phyloP scores from a whole-genome alignment of 805 yeast species.

The Sugiyamaella qingdaonensis region DNA sequence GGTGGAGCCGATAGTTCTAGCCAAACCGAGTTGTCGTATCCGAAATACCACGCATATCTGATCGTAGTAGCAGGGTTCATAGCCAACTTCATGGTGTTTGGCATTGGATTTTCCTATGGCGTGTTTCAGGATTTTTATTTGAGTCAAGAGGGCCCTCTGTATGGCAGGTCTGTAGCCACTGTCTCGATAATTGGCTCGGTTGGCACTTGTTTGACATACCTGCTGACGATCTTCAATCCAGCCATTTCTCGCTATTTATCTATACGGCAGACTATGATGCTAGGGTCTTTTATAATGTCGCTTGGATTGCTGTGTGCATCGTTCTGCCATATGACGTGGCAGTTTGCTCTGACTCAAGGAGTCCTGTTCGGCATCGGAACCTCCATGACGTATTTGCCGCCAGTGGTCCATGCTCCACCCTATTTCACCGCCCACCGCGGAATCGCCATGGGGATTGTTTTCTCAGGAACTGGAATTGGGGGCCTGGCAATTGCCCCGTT shows the following conservation, averaged over 20 bases:
- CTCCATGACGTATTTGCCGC: slow-evolving; percentile 19
- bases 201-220: slow-evolving; percentile 18
- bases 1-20: too few relatives aligned
- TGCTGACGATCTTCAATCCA: slow-evolving; percentile 10
- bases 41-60: not conserved
- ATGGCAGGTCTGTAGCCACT: slow-evolving; percentile 6
- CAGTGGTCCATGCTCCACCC: slow-evolving; percentile 23
- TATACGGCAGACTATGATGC: slow-evolving; percentile 10
- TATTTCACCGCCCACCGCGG: slow-evolving; percentile 23
- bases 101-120: slow-evolving; percentile 22
- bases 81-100: slow-evolving; percentile 20
- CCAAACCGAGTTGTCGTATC: not conserved
- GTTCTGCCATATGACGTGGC: slow-evolving; percentile 11
- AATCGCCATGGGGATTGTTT: slow-evolving; percentile 24
- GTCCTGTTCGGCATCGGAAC: slow-evolving; percentile 19
- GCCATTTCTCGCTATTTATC: slow-evolving; percentile 3
- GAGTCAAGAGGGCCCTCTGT: slow-evolving; percentile 16
- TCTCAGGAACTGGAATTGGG: slow-evolving; percentile 26
- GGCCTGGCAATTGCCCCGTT: slow-evolving; percentile 23
- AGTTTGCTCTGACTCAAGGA: slow-evolving; percentile 22
- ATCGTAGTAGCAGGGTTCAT: slow-evolving; percentile 17
- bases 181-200: slow-evolving; percentile 22
- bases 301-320: slow-evolving; percentile 18
- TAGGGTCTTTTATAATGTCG: slow-evolving; percentile 12
- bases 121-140: slow-evolving; percentile 22